Evolutionary conservation across 2,329 filamentous ascomycete genomes (phyloP).

Genomic region (Grosmannia penicillata): DNA sequence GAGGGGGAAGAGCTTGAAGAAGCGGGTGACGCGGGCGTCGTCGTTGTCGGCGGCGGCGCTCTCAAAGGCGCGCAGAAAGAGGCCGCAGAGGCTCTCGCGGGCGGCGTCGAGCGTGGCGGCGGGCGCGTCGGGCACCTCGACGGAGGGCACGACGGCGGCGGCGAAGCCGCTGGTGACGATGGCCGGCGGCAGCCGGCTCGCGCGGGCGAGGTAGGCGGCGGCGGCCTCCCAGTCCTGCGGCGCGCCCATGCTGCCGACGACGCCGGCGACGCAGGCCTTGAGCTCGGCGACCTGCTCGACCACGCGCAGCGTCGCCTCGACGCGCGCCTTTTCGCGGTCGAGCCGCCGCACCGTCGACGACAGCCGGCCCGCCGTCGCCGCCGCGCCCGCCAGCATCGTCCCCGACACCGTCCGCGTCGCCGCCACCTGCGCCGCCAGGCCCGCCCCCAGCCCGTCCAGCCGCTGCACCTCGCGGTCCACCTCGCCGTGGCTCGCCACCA

Average conservation of each 20-base stretch:
- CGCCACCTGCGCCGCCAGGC: conserved; percentile 74
- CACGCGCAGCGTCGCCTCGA: conserved; percentile 78
- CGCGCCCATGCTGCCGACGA: conserved; percentile 91
- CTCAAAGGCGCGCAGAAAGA: conserved; percentile 92
- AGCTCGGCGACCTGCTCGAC: conserved; percentile 95
- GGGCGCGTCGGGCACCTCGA: conserved; percentile 87
- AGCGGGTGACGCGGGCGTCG: conserved; percentile 77
- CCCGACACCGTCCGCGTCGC: conserved; percentile 72
- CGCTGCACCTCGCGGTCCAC: conserved; percentile 75
- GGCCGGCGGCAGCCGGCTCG: conserved; percentile 62
- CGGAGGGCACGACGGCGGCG: conserved; percentile 81
- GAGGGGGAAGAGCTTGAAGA: conserved; percentile 95
- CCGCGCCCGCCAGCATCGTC: conserved; percentile 78
- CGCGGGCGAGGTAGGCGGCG: conserved; percentile 74
- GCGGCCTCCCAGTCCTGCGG: conserved; percentile 98
- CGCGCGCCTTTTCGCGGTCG: conserved; percentile 80
- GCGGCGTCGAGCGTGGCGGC: conserved; percentile 75
- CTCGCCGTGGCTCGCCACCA: conserved; percentile 41
- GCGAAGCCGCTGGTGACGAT: conserved; percentile 80
- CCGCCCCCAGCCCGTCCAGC: conserved; percentile 76
- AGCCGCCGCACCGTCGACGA: conserved; percentile 76
- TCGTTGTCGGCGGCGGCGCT: conserved; percentile 80
- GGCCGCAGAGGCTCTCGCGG: conserved; percentile 72
- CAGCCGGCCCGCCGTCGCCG: conserved; percentile 71
- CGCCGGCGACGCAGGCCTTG: conserved; percentile 88